phyloP scores from a whole-genome alignment of 83 land plant species.

The Diphasiastrum complanatum region DNA sequence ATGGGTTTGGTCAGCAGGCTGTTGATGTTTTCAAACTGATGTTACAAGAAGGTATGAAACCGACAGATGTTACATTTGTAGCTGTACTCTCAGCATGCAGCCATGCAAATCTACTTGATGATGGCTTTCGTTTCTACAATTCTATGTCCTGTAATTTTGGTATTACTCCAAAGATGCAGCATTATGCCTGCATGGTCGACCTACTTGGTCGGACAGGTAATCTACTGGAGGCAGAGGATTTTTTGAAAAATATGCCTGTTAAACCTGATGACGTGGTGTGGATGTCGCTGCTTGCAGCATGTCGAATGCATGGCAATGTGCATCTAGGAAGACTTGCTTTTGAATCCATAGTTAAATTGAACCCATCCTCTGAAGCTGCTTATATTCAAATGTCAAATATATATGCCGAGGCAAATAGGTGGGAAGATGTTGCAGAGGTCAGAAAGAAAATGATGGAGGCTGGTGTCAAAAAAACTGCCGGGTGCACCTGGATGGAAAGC shows the following conservation, averaged over 20 bases:
- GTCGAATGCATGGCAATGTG: not conserved
- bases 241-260: not conserved
- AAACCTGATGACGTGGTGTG: not conserved
- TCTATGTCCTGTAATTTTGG: too few species aligned
- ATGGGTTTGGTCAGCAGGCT: too few species aligned
- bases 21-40: too few species aligned
- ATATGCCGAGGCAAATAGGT: not conserved
- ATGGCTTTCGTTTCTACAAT: too few species aligned
- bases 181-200: not conserved
- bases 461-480: too few species aligned
- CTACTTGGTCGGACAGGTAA: not conserved
- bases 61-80: too few species aligned
- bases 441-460: too few species aligned
- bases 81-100: too few species aligned
- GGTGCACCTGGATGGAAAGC: too few species aligned
- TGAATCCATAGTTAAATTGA: not conserved
- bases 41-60: too few species aligned
- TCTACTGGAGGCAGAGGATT: not conserved
- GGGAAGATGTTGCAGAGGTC: not conserved
- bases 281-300: not conserved
- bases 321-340: not conserved
- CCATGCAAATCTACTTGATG: too few species aligned
- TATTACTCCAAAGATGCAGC: not conserved
- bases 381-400: not conserved
- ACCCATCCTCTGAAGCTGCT: not conserved